Conservation (phyloP, 2,329 filamentous ascomycete species). For the Erysiphe pulchra region DNA sequence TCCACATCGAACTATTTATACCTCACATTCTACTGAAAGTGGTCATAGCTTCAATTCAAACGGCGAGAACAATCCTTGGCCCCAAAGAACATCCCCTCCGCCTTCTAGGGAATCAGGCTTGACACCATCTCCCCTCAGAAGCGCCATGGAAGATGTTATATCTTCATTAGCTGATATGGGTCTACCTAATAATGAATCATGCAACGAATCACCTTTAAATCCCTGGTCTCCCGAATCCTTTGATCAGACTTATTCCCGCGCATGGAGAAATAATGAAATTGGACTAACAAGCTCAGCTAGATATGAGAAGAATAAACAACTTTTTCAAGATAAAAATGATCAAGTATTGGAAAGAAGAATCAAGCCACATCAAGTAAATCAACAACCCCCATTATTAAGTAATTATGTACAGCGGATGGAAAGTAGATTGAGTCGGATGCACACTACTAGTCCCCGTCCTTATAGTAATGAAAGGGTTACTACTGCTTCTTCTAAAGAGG, state of each 20-base stretch:
- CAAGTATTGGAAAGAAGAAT: neutral
- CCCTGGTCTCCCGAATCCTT: constrained; percentile 88
- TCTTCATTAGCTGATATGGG: constrained; percentile 77
- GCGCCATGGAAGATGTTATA: constrained; percentile 97
- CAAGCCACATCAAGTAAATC: constrained; percentile 17
- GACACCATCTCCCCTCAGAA: constrained; percentile 75
- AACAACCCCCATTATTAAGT: constrained; percentile 43
- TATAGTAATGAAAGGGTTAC: constrained; percentile 5
- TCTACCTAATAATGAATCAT: constrained; percentile 28
- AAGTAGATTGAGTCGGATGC: constrained; percentile 29
- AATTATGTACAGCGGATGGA: constrained; percentile 90
- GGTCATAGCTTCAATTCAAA: constrained; percentile 17
- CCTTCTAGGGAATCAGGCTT: constrained; percentile 40
- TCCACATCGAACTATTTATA: constrained; percentile 43
- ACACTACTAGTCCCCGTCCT: constrained; percentile 5
- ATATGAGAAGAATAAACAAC: constrained; percentile 27
- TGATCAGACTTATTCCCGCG: constrained; percentile 18
- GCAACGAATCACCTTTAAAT: constrained; percentile 32
- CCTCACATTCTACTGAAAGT: constrained; percentile 10
- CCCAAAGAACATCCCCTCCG: constrained; percentile 36
- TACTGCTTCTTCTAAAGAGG: constrained; percentile 21
- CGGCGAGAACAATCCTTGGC: constrained; percentile 27
- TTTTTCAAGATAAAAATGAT: constrained; percentile 3
- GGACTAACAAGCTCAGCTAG: constrained; percentile 29
- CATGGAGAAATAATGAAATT: constrained; percentile 26